Conservation (phyloP, 345 rosid species). For the Eucalyptus tenuipes region DNA sequence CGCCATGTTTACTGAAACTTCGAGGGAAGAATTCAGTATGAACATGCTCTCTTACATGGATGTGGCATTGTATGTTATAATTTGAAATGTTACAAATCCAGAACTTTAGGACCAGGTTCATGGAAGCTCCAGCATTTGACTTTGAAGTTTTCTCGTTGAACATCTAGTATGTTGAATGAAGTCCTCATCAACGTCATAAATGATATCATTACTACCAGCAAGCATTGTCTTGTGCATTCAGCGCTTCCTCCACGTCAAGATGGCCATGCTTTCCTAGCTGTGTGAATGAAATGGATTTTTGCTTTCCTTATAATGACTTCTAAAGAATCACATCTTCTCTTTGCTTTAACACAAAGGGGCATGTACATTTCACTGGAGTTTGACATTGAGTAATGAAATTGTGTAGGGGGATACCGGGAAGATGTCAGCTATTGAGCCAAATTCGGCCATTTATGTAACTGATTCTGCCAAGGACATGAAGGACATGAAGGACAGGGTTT, state of each 20-base stretch:
- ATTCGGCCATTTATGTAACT: slow-evolving; percentile 89
- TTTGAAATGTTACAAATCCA: not conserved
- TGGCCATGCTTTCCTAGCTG: not conserved
- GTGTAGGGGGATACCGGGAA: slow-evolving; percentile 87
- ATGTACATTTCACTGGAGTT: not conserved
- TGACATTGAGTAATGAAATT: not conserved
- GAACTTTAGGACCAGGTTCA: not conserved
- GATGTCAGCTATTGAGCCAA: slow-evolving; percentile 96
- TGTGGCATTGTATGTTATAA: not conserved
- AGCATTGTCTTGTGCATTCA: too few species aligned
- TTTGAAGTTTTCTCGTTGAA: not conserved
- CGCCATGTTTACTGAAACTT: not conserved
- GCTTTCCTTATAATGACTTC: not conserved
- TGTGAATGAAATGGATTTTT: not conserved
- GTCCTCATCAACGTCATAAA: not conserved
- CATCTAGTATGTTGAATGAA: not conserved
- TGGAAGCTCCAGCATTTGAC: not conserved
- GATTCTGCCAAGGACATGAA: slow-evolving; percentile 70
- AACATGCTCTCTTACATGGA: not conserved
- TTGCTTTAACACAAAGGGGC: not conserved
- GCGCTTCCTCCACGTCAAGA: too few species aligned
- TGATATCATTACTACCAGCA: not conserved
- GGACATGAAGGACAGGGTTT: slow-evolving; percentile 38
- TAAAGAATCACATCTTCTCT: not conserved
- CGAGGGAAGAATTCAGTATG: not conserved